Percentiles rank a stretch among this genome's conserved stretches.
These are phyloP conservation scores for Fistulinella cinereoalba DNA, from an alignment of 1,284 basidiomycete genomes.

Conservation along the genomic window DNA sequence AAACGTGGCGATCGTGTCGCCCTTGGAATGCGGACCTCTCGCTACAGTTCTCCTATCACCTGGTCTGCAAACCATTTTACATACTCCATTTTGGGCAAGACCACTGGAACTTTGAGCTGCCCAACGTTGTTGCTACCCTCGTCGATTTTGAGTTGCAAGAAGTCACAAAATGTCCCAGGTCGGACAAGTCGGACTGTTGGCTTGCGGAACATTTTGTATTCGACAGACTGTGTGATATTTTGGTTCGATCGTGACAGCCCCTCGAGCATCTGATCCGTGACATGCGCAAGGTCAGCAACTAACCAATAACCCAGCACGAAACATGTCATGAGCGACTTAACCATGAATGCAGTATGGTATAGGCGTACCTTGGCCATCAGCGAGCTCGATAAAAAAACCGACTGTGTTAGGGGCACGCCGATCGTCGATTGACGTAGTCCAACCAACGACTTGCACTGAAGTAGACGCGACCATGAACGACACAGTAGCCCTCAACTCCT, in stretches of 20 bases:
- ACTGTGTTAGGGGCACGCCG: constrained; percentile 12
- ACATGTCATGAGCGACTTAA: neutral
- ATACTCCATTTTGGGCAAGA: neutral
- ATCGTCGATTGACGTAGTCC: constrained; percentile 19
- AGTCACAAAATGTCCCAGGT: neutral
- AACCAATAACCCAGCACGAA: neutral
- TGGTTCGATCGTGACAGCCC: neutral
- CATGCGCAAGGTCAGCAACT: neutral
- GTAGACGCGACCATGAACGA: neutral
- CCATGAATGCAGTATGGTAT: neutral
- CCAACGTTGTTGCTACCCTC: neutral
- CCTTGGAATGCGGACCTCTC: neutral
- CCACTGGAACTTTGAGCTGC: neutral
- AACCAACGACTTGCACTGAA: constrained; percentile 12
- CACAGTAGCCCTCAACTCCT: constrained; percentile 10
- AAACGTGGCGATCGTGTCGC: neutral
- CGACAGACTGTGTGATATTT: neutral
- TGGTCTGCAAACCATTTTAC: neutral
- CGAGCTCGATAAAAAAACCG: constrained; percentile 23
- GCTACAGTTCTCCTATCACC: neutral
- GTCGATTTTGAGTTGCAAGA: neutral
- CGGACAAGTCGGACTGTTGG: neutral
- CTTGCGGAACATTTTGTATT: neutral
- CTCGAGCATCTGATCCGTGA: neutral
- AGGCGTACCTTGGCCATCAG: constrained; percentile 4